Percentiles rank a stretch among this genome's conserved stretches.
Conservation (phyloP, 208 protist genomes). For the Trypanosomatidae sp. region DNA sequence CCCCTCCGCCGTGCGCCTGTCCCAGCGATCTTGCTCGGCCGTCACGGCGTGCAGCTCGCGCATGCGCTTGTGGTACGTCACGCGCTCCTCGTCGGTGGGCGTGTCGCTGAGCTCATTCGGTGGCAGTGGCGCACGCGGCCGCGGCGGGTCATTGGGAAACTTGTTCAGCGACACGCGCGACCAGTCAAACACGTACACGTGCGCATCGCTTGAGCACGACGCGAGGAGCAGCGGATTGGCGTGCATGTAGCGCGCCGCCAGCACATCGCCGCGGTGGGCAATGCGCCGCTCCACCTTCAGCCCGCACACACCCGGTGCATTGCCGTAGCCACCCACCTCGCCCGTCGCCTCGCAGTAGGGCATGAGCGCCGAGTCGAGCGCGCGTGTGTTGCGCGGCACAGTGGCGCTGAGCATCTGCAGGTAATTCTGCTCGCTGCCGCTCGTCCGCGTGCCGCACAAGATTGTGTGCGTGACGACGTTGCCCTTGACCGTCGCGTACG, state of each 20-base stretch:
- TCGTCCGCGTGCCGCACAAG: slow-evolving; percentile 61
- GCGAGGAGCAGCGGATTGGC: slow-evolving; percentile 75
- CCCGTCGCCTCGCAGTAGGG: slow-evolving; percentile 72
- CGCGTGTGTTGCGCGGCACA: slow-evolving; percentile 24
- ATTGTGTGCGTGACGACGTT: slow-evolving; percentile 58
- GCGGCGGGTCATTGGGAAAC: slow-evolving; percentile 81
- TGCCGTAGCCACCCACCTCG: slow-evolving; percentile 86
- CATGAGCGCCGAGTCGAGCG: slow-evolving; percentile 23
- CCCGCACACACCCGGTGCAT: slow-evolving; percentile 44
- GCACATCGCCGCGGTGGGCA: slow-evolving; percentile 76
- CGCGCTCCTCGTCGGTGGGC: slow-evolving; percentile 65
- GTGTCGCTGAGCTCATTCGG: slow-evolving; percentile 65
- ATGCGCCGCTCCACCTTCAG: slow-evolving; percentile 71
- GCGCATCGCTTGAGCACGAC: slow-evolving; percentile 61
- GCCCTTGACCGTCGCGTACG: slow-evolving; percentile 47
- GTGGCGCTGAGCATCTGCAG: slow-evolving; percentile 66
- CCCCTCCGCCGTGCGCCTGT: slow-evolving; percentile 49
- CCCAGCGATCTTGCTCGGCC: slow-evolving; percentile 76
- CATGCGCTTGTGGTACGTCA: slow-evolving; percentile 67
- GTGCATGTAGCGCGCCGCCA: slow-evolving; percentile 72
- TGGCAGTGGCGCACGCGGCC: slow-evolving; percentile 75
- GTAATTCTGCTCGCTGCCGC: slow-evolving; percentile 74
- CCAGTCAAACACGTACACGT: slow-evolving; percentile 86
- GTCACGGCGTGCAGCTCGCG: slow-evolving; percentile 47
- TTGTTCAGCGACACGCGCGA: slow-evolving; percentile 69